These are phyloP conservation scores for Scalesia atractyloides DNA, from an alignment of 129 eudicot species.

Conservation along the genomic window DNA sequence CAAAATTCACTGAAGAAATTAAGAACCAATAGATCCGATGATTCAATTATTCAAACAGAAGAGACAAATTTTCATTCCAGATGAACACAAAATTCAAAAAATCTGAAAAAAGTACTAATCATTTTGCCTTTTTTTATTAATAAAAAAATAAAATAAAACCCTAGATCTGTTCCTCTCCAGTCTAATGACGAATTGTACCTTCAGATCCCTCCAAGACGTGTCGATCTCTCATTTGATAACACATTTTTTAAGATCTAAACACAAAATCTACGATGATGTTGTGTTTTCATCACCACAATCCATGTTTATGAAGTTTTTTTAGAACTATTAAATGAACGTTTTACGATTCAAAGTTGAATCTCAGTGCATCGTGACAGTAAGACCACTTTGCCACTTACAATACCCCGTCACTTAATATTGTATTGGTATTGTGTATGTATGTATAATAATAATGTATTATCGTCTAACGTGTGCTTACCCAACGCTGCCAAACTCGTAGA, in stretches of 20 bases:
- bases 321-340: no score
- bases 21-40: conserved; percentile 53
- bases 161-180: conserved; percentile 64
- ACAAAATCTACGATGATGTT: not conserved
- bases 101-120: conserved; percentile 26
- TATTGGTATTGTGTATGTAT: no score
- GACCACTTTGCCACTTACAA: no score
- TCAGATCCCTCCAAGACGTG: conserved; percentile 50
- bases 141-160: conserved; percentile 45
- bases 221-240: conserved; percentile 55
- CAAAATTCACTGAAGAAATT: conserved; percentile 37
- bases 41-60: conserved; percentile 39
- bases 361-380: no score
- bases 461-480: conserved; percentile 37
- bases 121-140: conserved; percentile 14
- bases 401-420: no score
- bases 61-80: conserved; percentile 42
- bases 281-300: not conserved
- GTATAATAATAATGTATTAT: not conserved
- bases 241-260: conserved; percentile 15
- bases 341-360: no score
- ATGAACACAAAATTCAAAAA: conserved; percentile 12
- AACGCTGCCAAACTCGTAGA: conserved; percentile 76
- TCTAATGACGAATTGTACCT: conserved; percentile 33
- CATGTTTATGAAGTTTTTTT: not conserved